Conservation (phyloP, 352 stramenopile species). For the Pythium dissotocum region DNA sequence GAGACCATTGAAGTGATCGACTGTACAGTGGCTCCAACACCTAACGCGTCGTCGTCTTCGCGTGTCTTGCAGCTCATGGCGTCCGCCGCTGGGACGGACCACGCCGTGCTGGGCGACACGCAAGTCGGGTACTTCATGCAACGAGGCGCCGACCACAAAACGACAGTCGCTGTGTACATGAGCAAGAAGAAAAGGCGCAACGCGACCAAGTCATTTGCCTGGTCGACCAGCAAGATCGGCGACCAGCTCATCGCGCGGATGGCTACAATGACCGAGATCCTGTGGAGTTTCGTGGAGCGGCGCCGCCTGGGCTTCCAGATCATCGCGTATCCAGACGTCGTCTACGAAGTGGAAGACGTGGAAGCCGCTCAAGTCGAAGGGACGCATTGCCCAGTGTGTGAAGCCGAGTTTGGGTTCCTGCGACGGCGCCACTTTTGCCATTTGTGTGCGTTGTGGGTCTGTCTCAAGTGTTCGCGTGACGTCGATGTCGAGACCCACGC, state of each 20-base stretch:
- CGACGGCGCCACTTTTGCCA: slow-evolving; percentile 56
- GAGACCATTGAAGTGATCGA: slow-evolving; percentile 12
- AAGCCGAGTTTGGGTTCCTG: slow-evolving; percentile 45
- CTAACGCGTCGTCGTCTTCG: neutral
- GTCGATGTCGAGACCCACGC: slow-evolving; percentile 49
- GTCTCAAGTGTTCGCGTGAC: slow-evolving; percentile 49
- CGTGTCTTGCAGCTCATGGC: slow-evolving; percentile 22
- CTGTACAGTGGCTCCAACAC: neutral
- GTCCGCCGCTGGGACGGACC: neutral
- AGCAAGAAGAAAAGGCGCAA: slow-evolving; percentile 4
- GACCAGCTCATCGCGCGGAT: slow-evolving; percentile 42
- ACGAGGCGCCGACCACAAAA: neutral
- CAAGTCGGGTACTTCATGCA: slow-evolving; percentile 13
- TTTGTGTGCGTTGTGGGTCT: slow-evolving; percentile 55
- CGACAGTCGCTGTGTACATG: slow-evolving; percentile 12
- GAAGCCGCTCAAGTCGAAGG: slow-evolving; percentile 15
- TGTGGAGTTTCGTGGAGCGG: slow-evolving; percentile 38
- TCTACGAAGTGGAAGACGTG: slow-evolving; percentile 18
- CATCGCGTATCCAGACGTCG: slow-evolving; percentile 30
- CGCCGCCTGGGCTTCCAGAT: slow-evolving; percentile 57
- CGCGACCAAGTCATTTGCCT: slow-evolving; percentile 4
- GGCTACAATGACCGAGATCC: neutral
- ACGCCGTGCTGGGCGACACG: slow-evolving; percentile 8
- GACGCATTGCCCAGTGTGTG: slow-evolving; percentile 41
- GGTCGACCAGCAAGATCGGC: slow-evolving; percentile 31